Percentiles rank a stretch among this genome's conserved stretches.
phyloP scores from a whole-genome alignment of 2,329 filamentous ascomycete species.

The Aspergillus sp. region DNA sequence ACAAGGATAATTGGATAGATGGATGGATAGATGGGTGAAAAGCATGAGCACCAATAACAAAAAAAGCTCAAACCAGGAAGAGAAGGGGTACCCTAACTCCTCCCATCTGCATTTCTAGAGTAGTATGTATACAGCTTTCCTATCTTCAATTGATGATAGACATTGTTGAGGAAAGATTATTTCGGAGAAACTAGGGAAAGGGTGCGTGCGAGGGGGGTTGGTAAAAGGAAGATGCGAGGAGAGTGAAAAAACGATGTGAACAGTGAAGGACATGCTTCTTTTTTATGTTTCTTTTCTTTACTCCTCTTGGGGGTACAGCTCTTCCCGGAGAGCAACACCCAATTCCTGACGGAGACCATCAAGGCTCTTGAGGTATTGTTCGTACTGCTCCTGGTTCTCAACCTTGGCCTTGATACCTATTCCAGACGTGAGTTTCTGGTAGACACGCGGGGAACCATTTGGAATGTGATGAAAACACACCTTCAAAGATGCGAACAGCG shows the following conservation, averaged over 20 bases:
- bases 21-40: background rate
- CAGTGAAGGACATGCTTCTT: background rate
- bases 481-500: conserved; percentile 96
- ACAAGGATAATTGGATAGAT: conserved; percentile 1
- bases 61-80: conserved; percentile 2
- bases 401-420: conserved; percentile 98
- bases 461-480: conserved; percentile 41
- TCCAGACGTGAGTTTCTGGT: conserved; percentile 4
- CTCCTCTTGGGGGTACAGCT: conserved; percentile 64
- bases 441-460: background rate
- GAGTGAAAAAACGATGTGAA: background rate
- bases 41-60: conserved; percentile 1
- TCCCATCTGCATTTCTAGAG: conserved; percentile 26
- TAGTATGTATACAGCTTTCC: conserved; percentile 32
- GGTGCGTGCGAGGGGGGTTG: conserved; percentile 1
- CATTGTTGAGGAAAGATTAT: conserved; percentile 6
- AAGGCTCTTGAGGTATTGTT: conserved; percentile 89
- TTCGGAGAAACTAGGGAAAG: conserved; percentile 8
- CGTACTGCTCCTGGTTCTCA: conserved; percentile 95
- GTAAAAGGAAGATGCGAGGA: conserved; percentile 10
- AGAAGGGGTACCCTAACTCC: conserved; percentile 9
- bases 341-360: conserved; percentile 89
- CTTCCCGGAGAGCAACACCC: conserved; percentile 83
- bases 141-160: conserved; percentile 23
- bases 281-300: conserved; percentile 17